Base-by-base conservation (phyloP, 1,284 basidiomycete genomes). In the Leucoagaricus sp. region DNA sequence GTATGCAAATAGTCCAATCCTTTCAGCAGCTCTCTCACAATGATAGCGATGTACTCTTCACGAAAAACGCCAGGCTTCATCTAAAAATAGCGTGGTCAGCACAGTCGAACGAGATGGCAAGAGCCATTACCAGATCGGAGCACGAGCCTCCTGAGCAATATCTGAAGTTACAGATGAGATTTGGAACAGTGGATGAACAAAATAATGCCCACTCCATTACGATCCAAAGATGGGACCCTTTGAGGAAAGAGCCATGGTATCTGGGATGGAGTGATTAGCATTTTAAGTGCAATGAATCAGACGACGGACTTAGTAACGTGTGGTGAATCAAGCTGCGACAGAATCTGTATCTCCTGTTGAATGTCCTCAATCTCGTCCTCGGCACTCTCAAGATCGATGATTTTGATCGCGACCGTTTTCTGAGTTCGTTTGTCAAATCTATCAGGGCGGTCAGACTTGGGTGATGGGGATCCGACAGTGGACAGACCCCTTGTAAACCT, bases 311-410 rank as follows among this genome's bases (percentile, higher is more conserved):
- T 94, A 61, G 96, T 99, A 58, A 99, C 96, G 75, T 92, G 90
- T 36, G 92, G 87, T 47, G 94, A 97, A 74, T 98, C 96, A 62
- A 99, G 75, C 71, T 98, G 96, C n/a, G 94, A 95, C 19, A 99
- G 84, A 62, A 98, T 98, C 72, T 96, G 93, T 60, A 99, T 99
- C 74, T 99, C 97, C 72, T 97, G 94, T 67, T 99, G 96, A 58
- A 99, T 98, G 74, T 99, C 96, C 72, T 98, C 96, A 71, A 99
- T 98, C 78, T 99, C 97, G 69, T 99, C 97, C 72, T 98, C 96
- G 51, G 96, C 96, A 67, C 93, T 94, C 75, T 99, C 96, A 34
- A 99, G 84, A 77, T 99, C 95, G 71, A 99, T 98, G 64, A 98
- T 96, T 85, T 98, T 98, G 79, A 98, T 97, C 40, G 94, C 94